Conservation (phyloP, 495 filamentous ascomycete genomes). For the Zalerion maritima region DNA sequence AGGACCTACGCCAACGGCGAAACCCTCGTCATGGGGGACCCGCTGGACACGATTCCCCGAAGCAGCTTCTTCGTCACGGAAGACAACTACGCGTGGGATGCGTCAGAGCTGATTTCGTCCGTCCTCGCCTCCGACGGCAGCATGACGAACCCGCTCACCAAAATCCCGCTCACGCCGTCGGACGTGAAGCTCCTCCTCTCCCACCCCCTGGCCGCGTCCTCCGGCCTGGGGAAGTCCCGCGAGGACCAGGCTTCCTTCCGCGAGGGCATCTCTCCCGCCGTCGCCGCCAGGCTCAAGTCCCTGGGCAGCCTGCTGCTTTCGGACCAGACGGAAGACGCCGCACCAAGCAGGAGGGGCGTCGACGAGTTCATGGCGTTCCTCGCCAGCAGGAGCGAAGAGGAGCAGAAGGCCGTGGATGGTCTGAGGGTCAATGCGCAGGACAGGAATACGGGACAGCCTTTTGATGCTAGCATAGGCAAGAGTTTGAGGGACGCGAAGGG, state of each 20-base stretch:
- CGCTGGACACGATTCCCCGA: slow-evolving; percentile 14
- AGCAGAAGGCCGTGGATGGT: slow-evolving; percentile 20
- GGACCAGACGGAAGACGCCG: slow-evolving; percentile 17
- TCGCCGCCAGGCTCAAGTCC: slow-evolving; percentile 4
- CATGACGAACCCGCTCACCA: slow-evolving; percentile 40
- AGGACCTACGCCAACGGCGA: slow-evolving; percentile 14
- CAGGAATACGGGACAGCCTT: slow-evolving; percentile 20
- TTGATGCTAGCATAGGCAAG: slow-evolving; percentile 24
- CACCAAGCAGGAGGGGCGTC: slow-evolving; percentile 15
- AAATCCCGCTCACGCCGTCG: slow-evolving; percentile 17
- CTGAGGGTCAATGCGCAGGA: slow-evolving; percentile 22
- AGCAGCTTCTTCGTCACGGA: slow-evolving; percentile 15
- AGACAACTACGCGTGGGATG: slow-evolving; percentile 23
- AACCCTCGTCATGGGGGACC: slow-evolving; percentile 12
- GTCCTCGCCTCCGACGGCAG: slow-evolving; percentile 10
- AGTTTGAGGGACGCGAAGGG: slow-evolving; percentile 21
- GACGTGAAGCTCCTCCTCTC: slow-evolving; percentile 11
- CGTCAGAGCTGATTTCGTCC: slow-evolving; percentile 15
- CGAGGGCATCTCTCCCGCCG: slow-evolving; percentile 7
- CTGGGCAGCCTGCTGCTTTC: slow-evolving; percentile 16
- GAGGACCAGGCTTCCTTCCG: slow-evolving; percentile 18
- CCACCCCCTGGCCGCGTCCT: slow-evolving; percentile 11
- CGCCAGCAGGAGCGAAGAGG: slow-evolving; percentile 18
- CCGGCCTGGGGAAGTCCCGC: slow-evolving; percentile 8
- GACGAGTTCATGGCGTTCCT: slow-evolving; percentile 22